Evolutionary conservation across 345 rosid genomes (phyloP).

Genomic region (Microthlaspi erraticum): DNA sequence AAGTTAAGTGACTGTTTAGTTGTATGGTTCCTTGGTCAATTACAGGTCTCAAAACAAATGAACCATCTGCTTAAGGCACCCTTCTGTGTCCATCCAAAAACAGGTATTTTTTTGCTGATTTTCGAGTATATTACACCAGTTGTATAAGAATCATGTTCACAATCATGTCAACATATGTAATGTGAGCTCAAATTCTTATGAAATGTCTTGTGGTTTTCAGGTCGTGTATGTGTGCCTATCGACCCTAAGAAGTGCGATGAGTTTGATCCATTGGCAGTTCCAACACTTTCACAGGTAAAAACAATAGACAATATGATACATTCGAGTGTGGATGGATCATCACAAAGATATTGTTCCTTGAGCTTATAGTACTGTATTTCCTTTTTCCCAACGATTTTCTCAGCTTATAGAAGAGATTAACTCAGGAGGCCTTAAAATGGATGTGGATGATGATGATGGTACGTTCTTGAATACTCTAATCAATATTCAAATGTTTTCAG

Average conservation of each 20-base stretch:
- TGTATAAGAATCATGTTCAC: slow-evolving; percentile 15
- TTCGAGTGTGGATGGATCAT: slow-evolving; percentile 7
- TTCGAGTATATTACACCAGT: slow-evolving; percentile 5
- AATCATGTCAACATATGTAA: neutral
- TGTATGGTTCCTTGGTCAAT: neutral
- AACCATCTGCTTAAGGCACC: slow-evolving; percentile 98
- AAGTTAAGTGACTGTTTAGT: slow-evolving; percentile 14
- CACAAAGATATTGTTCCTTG: neutral
- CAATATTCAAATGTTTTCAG: neutral
- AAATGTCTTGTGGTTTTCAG: slow-evolving; percentile 47
- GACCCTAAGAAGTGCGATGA: slow-evolving; percentile 78
- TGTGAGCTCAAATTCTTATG: neutral
- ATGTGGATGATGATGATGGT: slow-evolving; percentile 48
- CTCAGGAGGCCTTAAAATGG: slow-evolving; percentile 52
- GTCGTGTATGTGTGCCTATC: slow-evolving; percentile 90
- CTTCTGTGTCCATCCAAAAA: slow-evolving; percentile 92
- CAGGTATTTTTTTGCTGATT: slow-evolving; percentile 54
- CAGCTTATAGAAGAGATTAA: slow-evolving; percentile 92
- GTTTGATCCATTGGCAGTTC: slow-evolving; percentile 87
- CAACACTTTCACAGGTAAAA: slow-evolving; percentile 71
- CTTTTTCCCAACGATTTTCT: slow-evolving; percentile 6
- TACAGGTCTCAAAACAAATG: slow-evolving; percentile 91
- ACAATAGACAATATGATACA: neutral
- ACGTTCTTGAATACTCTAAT: slow-evolving; percentile 2
- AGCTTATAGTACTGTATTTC: neutral